Evolutionary conservation across 495 filamentous ascomycete genomes (phyloP), one percentile per base, ranked within the genome.

Genomic region (Tuber microsphaerosporum): DNA sequence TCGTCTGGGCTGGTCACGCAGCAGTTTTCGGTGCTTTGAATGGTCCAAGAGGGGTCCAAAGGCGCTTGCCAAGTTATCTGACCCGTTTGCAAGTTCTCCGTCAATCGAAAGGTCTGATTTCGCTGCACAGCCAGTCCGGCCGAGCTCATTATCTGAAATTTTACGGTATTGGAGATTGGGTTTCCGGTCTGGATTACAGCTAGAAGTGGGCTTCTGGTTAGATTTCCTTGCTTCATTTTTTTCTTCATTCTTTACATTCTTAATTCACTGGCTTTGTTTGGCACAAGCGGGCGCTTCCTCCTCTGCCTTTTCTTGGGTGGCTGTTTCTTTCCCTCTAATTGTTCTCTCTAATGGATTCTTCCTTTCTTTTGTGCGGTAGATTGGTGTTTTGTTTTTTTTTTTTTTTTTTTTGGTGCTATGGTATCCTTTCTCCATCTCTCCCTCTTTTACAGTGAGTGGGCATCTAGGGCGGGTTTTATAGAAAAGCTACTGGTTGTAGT

Each of bases 111-210:
- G 34, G 34, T 37, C 34, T 37, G 34, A 37, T 37, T 37, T 37
- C 34, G 34, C 34, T 37, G 34, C 34, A 37, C 34, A 2, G 34
- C 34, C 34, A 37, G 34, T 37, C 34, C 34, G 2, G 34, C 1
- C 34, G 34, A 37, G 34, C 2, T 37, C 34, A 2, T 37, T 37
- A 37, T 37, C 34, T 37, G 34, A 37, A 2, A 2, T 1, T 2
- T 37, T 37, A 37, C 34, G 39, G 39, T 17, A 83, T 71, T 34
- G 79, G 71, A 42, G 39, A 61, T 72, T 75, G 34, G 42, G 26
- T 61, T 42, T 51, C 48, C 22, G 8, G 48, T 22, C 22, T 12
- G 10, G 51, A 31, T 61, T 61, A 2, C 10, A 0, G 51, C 51
- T 9, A 10, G 51, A 31, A 61, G 51, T 61, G 22, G n/a, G 10